Percentiles rank a stretch among this genome's conserved stretches.
Conservation (phyloP, 176 grass and related monocot genomes). For the Zizania latifolia region DNA sequence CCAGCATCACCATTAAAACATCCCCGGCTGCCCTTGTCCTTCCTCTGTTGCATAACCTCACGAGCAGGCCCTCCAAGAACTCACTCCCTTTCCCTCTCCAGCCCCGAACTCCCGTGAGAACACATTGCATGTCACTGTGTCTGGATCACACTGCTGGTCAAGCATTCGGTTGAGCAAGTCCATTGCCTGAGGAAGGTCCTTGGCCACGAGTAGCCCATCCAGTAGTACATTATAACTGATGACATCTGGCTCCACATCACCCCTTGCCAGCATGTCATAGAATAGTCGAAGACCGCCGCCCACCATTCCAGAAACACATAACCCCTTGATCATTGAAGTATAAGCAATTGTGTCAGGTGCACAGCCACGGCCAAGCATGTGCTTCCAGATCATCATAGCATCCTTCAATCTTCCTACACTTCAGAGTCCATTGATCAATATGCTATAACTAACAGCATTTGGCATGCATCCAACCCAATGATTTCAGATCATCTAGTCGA, state of each 20-base stretch:
- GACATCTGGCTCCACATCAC: constrained; percentile 56
- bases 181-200: constrained; percentile 50
- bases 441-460: constrained; percentile 67
- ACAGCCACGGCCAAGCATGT: constrained; percentile 67
- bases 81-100: constrained; percentile 38
- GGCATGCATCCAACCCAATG: constrained; percentile 49
- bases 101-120: constrained; percentile 51
- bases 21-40: constrained; percentile 49
- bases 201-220: constrained; percentile 47
- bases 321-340: constrained; percentile 87
- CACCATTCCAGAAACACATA: constrained; percentile 68
- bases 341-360: constrained; percentile 68
- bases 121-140: constrained; percentile 65
- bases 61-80: constrained; percentile 74
- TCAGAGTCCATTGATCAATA: constrained; percentile 73
- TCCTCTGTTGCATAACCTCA: constrained; percentile 59
- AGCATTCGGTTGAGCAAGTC: constrained; percentile 68
- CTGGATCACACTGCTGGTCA: constrained; percentile 74
- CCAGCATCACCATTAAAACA: constrained; percentile 62
- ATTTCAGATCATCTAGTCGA: too few species aligned
- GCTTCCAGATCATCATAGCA: constrained; percentile 94
- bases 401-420: constrained; percentile 70
- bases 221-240: constrained; percentile 71
- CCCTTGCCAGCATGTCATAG: constrained; percentile 60
- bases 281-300: constrained; percentile 62